These are phyloP conservation scores for Pugionium dolabratum DNA, from an alignment of 345 rosid genomes.

Conservation along the genomic window DNA sequence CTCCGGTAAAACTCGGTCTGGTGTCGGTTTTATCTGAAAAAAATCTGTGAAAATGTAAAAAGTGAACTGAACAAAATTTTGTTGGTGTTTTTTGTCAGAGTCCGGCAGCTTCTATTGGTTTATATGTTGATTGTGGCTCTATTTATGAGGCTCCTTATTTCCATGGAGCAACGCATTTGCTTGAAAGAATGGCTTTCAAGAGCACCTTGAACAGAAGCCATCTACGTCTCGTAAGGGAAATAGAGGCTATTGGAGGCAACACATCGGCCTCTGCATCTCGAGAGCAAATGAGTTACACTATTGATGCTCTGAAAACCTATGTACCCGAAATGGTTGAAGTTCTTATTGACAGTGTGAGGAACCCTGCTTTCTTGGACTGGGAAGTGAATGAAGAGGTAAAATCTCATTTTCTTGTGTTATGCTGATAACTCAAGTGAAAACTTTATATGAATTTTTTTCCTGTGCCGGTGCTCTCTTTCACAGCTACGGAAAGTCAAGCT, in stretches of 20 bases:
- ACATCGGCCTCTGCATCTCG: conserved; percentile 63
- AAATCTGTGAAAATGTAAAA: neutral
- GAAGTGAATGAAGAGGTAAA: conserved; percentile 77
- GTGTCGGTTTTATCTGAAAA: neutral
- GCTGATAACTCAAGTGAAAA: neutral
- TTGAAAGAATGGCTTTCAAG: conserved; percentile 81
- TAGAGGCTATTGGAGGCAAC: conserved; percentile 78
- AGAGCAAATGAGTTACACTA: conserved; percentile 71
- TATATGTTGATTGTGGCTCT: conserved; percentile 68
- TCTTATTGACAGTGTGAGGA: conserved; percentile 67
- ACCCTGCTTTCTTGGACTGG: conserved; percentile 84
- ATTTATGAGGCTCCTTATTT: conserved; percentile 61
- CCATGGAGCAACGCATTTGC: conserved; percentile 69
- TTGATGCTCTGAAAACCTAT: conserved; percentile 47
- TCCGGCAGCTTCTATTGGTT: conserved; percentile 67
- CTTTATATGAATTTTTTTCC: conserved; percentile 1
- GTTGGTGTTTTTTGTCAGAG: conserved; percentile 41
- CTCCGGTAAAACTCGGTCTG: conserved; percentile 40
- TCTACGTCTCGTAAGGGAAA: conserved; percentile 65
- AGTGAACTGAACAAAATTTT: conserved; percentile 18
- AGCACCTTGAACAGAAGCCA: conserved; percentile 67
- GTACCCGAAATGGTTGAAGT: conserved; percentile 76
- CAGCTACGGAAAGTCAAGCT: conserved; percentile 64
- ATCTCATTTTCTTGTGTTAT: neutral
- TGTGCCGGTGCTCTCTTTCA: conserved; percentile 9